Base-by-base conservation (phyloP, 345 rosid genomes). In the Eucalyptus grandis region DNA sequence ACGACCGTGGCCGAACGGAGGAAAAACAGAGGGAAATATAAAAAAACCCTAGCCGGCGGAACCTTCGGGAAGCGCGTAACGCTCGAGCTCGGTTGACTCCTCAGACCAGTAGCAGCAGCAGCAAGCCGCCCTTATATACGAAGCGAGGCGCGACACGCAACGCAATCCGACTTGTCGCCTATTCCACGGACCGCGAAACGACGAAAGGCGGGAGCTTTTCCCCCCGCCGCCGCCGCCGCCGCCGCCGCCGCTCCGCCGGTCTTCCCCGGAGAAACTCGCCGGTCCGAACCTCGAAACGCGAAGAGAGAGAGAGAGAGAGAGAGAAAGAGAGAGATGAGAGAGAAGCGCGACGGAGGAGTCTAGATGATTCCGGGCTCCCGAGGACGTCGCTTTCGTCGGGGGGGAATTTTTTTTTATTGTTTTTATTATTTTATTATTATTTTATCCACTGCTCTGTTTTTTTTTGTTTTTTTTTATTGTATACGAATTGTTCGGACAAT, bases 11-110 rank as follows among this genome's bases (percentile, higher is more conserved):
- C 14, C 72, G 54, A 86, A 87, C 72, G 50, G 53, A 27, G 47
- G 65, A 72, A 24, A 49, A 8, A 62, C 17, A 87, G 44, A 27
- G 37, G 82, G 22, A 5, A 60, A 56, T 7, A 14, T 5, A 11
- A 34, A 22, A 86, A 88, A 87, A 88, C 89, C 91, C 90, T 86
- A 90, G 82, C 72, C 83, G 27, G 51, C n/a, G 87, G 30, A 77
- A 58, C 87, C 81, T 31, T 37, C 62, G 44, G 46, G 86, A 87
- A 86, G 91, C 30, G 58, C 62, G 62, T 50, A 87, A 90, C 44
- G 62, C 89, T 49, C 83, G 86, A 40, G 86, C 90, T 89, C 43
- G 80, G 89, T 90, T 90, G 91, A 90, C 91, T 89, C 87, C 49
- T 34, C n/a, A 11, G 37, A 14, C 47, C 54, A 5, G n/a, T 2